Evolutionary conservation across 2,329 filamentous ascomycete species (phyloP), one percentile per base, ranked within the genome.

Genomic region (Colletotrichum higginsianum): DNA sequence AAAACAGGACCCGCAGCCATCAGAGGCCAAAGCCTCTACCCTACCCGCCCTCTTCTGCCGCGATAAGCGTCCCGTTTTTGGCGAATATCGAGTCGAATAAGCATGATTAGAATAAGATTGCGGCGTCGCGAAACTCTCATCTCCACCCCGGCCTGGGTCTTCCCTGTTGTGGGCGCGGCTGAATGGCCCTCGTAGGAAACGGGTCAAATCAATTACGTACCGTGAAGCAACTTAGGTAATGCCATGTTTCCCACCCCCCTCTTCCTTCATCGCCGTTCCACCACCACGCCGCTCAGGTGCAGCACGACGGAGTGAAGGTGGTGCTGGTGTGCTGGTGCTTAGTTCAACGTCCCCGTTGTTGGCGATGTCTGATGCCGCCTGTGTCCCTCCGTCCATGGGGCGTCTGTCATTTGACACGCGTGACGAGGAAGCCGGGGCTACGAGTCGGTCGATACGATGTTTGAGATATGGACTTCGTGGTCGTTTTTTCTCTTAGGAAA

Each of bases 101-200:
- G 69, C 69, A 72, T 72, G 69, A 69, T 60, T 60, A 53, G 30
- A 60, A 49, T 69, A 72, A 64, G 69, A 64, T 69, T 69, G 69
- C 60, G 60, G 46, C 58, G 58, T 64, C 30, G 65, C 26, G n/a
- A 11, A 35, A 30, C 65, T 47, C 42, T 52, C 38, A 47, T 30
- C 50, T 52, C 23, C 35, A 15, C 57, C 53, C 21, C 40, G 44
- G 49, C 58, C 40, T 23, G 66, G 65, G 23, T 56, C 58, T 61
- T 53, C 65, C 69, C 69, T 64, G 69, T 35, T 47, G 30, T 16
- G 30, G 35, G 30, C 35, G 35, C 38, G 18, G 35, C 50, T 63
- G 8, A 21, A 42, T 23, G 46, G 40, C 30, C 42, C 8, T 67
- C 16, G 44, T 57, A 61, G 56, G 49, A 38, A 57, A 61, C 61